phyloP scores from a whole-genome alignment of 345 rosid genomes.

The Erodium maritimum region DNA sequence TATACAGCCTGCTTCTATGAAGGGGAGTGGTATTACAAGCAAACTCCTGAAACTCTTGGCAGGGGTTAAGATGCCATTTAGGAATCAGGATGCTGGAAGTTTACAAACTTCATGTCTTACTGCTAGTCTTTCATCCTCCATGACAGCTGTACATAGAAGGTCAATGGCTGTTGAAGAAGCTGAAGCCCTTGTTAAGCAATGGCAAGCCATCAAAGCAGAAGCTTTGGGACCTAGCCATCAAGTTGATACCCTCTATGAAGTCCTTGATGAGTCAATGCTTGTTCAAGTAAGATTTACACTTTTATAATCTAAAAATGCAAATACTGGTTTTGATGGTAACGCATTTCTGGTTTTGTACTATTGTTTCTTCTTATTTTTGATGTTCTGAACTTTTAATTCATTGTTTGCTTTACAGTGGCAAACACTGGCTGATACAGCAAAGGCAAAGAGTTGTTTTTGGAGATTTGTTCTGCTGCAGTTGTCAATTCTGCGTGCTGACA shows the following conservation, averaged over 20 bases:
- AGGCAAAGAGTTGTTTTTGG: conserved; percentile 72
- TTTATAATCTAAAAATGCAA: no score
- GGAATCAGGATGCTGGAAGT: conserved; percentile 23
- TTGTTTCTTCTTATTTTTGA: not conserved
- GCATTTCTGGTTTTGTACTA: no score
- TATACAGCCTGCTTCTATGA: conserved; percentile 15
- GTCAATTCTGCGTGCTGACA: conserved; percentile 58
- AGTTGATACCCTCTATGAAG: conserved; percentile 44
- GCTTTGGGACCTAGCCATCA: conserved; percentile 79
- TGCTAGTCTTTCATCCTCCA: conserved; percentile 35
- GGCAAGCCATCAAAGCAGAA: conserved; percentile 88
- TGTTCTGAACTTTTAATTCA: not conserved
- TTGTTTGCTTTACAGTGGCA: conserved; percentile 54
- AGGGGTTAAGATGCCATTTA: conserved; percentile 28
- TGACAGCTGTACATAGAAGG: conserved; percentile 26
- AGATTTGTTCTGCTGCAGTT: conserved; percentile 74
- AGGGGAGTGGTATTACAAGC: conserved; percentile 24
- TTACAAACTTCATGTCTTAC: conserved; percentile 24
- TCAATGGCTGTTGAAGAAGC: conserved; percentile 79
- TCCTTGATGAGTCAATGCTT: conserved; percentile 90
- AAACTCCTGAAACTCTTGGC: conserved; percentile 39
- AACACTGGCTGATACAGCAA: conserved; percentile 68
- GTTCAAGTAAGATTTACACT: conserved; percentile 44
- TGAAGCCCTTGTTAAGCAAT: conserved; percentile 74
- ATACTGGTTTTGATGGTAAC: no score